Evolutionary conservation across 139 green algal genomes (phyloP).

Genomic region (Closterium sp.): DNA sequence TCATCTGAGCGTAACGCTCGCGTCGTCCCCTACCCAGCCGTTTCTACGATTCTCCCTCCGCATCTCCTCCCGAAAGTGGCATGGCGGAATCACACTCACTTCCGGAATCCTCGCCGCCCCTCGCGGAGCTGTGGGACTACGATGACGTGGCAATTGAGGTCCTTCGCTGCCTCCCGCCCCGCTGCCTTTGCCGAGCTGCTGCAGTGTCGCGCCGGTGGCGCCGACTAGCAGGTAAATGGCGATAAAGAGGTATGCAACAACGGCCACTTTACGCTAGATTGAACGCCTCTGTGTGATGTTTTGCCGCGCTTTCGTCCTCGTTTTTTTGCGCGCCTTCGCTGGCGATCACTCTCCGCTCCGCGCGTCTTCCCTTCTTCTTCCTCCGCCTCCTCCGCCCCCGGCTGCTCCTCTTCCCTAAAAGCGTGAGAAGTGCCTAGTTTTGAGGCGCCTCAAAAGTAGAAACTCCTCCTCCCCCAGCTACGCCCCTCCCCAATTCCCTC

Average conservation of each 20-base stretch:
- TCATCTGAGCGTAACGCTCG: no score
- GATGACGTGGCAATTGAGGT: neutral
- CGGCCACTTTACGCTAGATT: neutral
- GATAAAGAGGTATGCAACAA: neutral
- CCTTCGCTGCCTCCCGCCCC: neutral
- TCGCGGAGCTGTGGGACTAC: neutral
- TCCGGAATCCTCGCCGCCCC: neutral
- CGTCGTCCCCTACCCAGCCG: no score
- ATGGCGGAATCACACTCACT: neutral
- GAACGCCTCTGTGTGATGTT: neutral
- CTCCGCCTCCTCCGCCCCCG: no score
- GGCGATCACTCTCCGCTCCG: neutral
- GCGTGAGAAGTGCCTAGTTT: no score
- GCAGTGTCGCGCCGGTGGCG: neutral
- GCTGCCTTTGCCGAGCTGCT: neutral
- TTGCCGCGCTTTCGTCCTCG: neutral
- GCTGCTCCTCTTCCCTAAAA: no score
- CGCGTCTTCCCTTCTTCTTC: neutral
- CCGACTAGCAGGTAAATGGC: neutral
- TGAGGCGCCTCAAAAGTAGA: no score
- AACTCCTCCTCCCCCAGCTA: no score
- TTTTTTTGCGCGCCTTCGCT: neutral
- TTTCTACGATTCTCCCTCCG: no score
- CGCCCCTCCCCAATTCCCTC: neutral
- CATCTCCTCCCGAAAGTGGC: neutral